These are phyloP conservation scores for Starmerella potacharoeniae DNA, from an alignment of 805 yeast genomes.

Conservation along the genomic window DNA sequence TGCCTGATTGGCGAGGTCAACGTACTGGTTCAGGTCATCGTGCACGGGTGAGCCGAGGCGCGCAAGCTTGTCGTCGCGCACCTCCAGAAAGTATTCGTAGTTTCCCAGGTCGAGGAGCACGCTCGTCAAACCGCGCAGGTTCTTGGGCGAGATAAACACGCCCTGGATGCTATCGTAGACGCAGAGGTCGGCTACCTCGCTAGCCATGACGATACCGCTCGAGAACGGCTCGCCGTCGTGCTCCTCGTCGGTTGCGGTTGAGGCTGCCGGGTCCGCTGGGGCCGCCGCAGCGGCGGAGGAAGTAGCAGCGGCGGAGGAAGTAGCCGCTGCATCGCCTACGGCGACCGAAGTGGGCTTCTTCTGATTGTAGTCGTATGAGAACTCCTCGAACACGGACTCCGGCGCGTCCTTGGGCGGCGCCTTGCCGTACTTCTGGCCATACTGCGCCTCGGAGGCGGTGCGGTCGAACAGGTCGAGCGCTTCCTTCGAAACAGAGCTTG, in stretches of 20 bases:
- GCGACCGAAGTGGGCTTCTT: background rate
- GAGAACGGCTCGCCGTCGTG: background rate
- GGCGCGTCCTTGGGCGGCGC: constrained; percentile 35
- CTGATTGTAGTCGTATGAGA: constrained; percentile 33
- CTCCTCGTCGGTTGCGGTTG: background rate
- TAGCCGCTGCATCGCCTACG: background rate
- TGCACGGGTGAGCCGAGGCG: constrained; percentile 35
- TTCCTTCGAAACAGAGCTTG: constrained; percentile 37
- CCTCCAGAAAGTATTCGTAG: constrained; percentile 45
- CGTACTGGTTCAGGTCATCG: constrained; percentile 51
- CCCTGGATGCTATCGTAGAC: constrained; percentile 45
- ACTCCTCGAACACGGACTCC: constrained; percentile 55
- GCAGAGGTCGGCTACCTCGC: constrained; percentile 36
- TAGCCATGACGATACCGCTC: constrained; percentile 17
- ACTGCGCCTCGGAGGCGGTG: constrained; percentile 56
- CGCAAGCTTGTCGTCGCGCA: constrained; percentile 26
- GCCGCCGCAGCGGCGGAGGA: too few species aligned
- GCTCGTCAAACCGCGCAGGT: constrained; percentile 25
- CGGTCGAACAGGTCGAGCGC: constrained; percentile 51
- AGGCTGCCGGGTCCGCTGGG: too few species aligned
- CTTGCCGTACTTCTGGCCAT: constrained; percentile 58
- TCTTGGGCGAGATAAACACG: constrained; percentile 34
- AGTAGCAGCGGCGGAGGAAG: background rate
- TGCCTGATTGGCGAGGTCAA: constrained; percentile 44
- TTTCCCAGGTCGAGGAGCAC: constrained; percentile 36